Evolutionary conservation across 495 filamentous ascomycete species (phyloP).

Genomic region (Neurospora cerealis): DNA sequence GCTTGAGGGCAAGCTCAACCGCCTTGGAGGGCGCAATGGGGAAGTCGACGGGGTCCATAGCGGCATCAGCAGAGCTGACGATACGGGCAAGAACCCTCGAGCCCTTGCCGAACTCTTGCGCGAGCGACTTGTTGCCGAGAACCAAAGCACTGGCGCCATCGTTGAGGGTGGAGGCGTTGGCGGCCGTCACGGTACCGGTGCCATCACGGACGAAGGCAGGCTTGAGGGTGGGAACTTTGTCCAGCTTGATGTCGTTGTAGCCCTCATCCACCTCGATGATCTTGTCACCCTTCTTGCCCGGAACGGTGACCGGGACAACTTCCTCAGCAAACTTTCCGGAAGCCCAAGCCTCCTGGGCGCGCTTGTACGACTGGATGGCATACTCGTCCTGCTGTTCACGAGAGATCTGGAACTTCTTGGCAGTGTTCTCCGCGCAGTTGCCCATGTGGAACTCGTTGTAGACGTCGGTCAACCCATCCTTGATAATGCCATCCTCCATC

Average conservation of each 20-base stretch:
- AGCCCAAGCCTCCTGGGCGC: slow-evolving; percentile 86
- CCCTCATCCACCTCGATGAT: slow-evolving; percentile 77
- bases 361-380: slow-evolving; percentile 76
- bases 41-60: slow-evolving; percentile 90
- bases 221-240: slow-evolving; percentile 78
- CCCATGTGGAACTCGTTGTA: slow-evolving; percentile 98
- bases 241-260: slow-evolving; percentile 70
- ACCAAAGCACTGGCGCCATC: slow-evolving; percentile 93
- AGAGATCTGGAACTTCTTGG: slow-evolving; percentile 72
- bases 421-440: slow-evolving; percentile 91
- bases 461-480: slow-evolving; percentile 93
- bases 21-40: slow-evolving; percentile 87
- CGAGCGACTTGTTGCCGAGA: slow-evolving; percentile 64
- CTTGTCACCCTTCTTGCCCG: slow-evolving; percentile 71
- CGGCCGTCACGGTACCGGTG: slow-evolving; percentile 85
- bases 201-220: slow-evolving; percentile 82
- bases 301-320: slow-evolving; percentile 76
- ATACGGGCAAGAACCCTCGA: slow-evolving; percentile 77
- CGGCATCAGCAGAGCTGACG: slow-evolving; percentile 79
- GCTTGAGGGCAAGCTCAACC: slow-evolving; percentile 78
- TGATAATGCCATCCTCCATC: slow-evolving; percentile 84
- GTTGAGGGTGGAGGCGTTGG: slow-evolving; percentile 85
- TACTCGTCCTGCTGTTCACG: slow-evolving; percentile 84
- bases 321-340: slow-evolving; percentile 71
- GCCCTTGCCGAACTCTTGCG: slow-evolving; percentile 58